Conservation (phyloP, 768 basidiomycete species). For the Mycena vitilis region DNA sequence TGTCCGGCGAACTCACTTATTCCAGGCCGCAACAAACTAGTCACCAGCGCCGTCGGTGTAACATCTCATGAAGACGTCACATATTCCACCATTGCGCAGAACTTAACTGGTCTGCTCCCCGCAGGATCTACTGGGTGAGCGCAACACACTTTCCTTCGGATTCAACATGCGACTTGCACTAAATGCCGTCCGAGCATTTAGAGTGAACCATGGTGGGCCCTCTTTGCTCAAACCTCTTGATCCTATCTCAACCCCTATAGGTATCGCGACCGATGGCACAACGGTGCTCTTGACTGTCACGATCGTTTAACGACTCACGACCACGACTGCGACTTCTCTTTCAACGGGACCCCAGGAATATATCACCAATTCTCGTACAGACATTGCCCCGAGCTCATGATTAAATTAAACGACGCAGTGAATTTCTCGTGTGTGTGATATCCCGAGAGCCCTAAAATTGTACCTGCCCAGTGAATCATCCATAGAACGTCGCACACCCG, state of each 20-base stretch:
- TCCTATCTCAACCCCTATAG: constrained; percentile 39
- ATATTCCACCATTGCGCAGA: constrained; percentile 51
- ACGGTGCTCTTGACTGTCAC: constrained; percentile 58
- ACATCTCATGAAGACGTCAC: constrained; percentile 44
- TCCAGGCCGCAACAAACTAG: constrained; percentile 51
- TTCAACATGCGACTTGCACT: background rate
- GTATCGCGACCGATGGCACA: constrained; percentile 59
- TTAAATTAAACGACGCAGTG: constrained; percentile 2
- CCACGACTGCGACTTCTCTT: background rate
- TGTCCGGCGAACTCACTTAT: background rate
- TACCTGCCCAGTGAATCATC: too few relatives aligned
- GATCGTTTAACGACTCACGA: constrained; percentile 35
- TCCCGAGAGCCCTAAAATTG: background rate
- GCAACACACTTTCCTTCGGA: constrained; percentile 20
- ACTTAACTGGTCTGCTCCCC: constrained; percentile 55
- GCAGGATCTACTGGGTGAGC: constrained; percentile 55
- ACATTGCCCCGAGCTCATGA: background rate
- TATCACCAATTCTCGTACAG: background rate
- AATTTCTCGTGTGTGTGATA: background rate
- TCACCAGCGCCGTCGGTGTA: constrained; percentile 47
- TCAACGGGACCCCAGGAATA: background rate
- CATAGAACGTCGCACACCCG: background rate
- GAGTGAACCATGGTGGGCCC: constrained; percentile 19
- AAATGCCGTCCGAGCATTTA: background rate
- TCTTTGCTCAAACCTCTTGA: background rate